phyloP scores from a whole-genome alignment of 2,329 filamentous ascomycete genomes.

The Cladophialophora immunda region DNA sequence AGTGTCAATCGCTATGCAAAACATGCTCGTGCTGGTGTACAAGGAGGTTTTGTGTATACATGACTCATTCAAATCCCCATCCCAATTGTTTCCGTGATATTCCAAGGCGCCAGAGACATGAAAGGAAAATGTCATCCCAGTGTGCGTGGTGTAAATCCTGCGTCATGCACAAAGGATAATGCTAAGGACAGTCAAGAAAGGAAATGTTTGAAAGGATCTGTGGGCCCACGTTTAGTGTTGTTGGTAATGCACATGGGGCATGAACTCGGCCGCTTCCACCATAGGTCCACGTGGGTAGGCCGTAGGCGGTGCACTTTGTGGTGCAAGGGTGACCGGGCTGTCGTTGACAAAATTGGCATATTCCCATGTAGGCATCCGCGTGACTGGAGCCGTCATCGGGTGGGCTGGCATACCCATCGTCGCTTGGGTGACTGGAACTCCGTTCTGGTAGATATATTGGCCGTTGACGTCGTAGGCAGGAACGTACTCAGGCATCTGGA shows the following conservation, averaged over 20 bases:
- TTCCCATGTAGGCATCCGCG: slow-evolving; percentile 49
- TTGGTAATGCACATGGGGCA: slow-evolving; percentile 34
- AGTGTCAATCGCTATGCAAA: slow-evolving; percentile 35
- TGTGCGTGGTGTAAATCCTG: slow-evolving; percentile 14
- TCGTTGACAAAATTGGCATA: slow-evolving; percentile 46
- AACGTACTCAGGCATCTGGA: slow-evolving; percentile 35
- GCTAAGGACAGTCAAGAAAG: slow-evolving; percentile 37
- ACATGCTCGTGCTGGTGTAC: slow-evolving; percentile 38
- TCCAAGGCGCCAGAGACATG: slow-evolving; percentile 22
- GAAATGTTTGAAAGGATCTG: slow-evolving; percentile 20
- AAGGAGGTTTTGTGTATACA: slow-evolving; percentile 33
- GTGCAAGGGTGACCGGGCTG: slow-evolving; percentile 43
- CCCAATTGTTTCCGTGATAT: slow-evolving; percentile 11
- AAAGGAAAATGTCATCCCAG: slow-evolving; percentile 21
- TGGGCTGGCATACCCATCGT: slow-evolving; percentile 34
- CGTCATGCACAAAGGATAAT: slow-evolving; percentile 30
- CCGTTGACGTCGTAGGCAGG: slow-evolving; percentile 33
- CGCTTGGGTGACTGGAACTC: slow-evolving; percentile 33
- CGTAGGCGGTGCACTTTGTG: slow-evolving; percentile 40
- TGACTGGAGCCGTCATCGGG: slow-evolving; percentile 45
- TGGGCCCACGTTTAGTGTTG: slow-evolving; percentile 27
- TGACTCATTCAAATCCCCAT: slow-evolving; percentile 29
- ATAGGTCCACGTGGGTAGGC: slow-evolving; percentile 33
- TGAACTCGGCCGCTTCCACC: slow-evolving; percentile 34
- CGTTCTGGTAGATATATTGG: slow-evolving; percentile 33